Base-by-base conservation (phyloP, 2,329 filamentous ascomycete genomes). In the Aspergillus brunneoviolaceus region DNA sequence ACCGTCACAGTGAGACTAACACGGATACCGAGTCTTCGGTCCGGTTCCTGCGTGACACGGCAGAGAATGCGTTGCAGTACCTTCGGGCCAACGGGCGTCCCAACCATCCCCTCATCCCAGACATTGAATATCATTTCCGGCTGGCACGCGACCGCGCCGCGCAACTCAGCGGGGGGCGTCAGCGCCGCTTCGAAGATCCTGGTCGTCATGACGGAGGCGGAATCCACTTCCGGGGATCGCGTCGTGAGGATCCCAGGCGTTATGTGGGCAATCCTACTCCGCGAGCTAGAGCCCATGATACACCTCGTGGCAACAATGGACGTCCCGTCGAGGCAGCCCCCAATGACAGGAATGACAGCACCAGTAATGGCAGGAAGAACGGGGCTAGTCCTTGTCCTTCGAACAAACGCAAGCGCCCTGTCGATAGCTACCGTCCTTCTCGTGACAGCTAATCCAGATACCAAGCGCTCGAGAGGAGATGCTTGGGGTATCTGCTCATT, bases 31-130 rank as follows among this genome's bases (percentile, higher is more conserved):
- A 68, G 39, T 63, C 67, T 23, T 66, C 71, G 1, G 74, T 76
- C 25, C 74, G 74, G 52, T 80, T 79, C 53, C 72, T 80, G 27
- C 75, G 77, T 3, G 77, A 80, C 63, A 79, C 76, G 1, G 76
- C 77, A 5, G 77, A 80, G 59, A 79, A 79, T 56, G 67, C 72
- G 1, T 66, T 78, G 16, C 65, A 68, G 14, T 76, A 76, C 51
- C 65, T 80, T 9, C 60, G 65, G 27, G 56, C 67, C 10, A 65
- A 68, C 23, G 65, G 63, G 10, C 55, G 64, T 19, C 55, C 60
- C 3, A 63, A 72, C 11, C 68, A 77, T 54, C 56, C 58, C 14
- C 61, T 75, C 57, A 57, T 76, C 12, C 60, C 70, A 0, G 75
- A 78, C 48, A 63, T 80, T 12, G 62, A 74, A 27, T 58, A 66